Evolutionary conservation across 805 yeast species (phyloP), one percentile per base, ranked within the genome.

Genomic region (Candida peoriensis): DNA sequence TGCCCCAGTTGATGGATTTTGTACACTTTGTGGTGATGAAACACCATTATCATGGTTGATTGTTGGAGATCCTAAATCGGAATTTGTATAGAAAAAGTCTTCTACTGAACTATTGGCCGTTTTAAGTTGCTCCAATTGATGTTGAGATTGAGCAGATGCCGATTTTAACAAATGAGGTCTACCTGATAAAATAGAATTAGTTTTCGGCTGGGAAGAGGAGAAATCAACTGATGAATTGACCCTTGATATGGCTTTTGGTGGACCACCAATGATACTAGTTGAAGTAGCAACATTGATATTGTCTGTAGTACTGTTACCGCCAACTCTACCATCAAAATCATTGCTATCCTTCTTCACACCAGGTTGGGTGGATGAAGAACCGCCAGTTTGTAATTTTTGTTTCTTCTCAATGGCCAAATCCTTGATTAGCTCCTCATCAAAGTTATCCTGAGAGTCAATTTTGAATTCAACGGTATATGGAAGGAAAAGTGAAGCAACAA

Each of bases 401-500:
- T 25, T 34, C 36, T 42, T 47, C 25, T 47, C 48, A 11, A 43
- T 39, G 2, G 47, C 39, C 10, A 47, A 60, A 43, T 15, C 52
- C 57, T 13, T 58, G 63, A 30, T 70, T 59, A 32, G 52, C 57
- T 6, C 45, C 46, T 6, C 44, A 40, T 34, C 34, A 4, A 38
- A 22, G 28, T 16, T 25, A 13, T 25, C 28, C 11, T 34, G 17
- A 6, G 55, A 55, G 13, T 57, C 48, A 25, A 63, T 44, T 42
- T 63, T 63, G 45, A 66, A 64, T 43, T 81, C 84, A n/a, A 81
- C 87, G 4, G 87, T 78, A 49, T 77, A 77, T 2, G 93, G 93
- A 30, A 82, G 63, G 47, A 81, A 81, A 75, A 82, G 61, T 12
- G 90, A 78, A 12, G 83, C 88, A 19, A 82, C 73, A 28, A 79